Evolutionary conservation across 345 rosid species (phyloP).

Genomic region (Pistacia vera): DNA sequence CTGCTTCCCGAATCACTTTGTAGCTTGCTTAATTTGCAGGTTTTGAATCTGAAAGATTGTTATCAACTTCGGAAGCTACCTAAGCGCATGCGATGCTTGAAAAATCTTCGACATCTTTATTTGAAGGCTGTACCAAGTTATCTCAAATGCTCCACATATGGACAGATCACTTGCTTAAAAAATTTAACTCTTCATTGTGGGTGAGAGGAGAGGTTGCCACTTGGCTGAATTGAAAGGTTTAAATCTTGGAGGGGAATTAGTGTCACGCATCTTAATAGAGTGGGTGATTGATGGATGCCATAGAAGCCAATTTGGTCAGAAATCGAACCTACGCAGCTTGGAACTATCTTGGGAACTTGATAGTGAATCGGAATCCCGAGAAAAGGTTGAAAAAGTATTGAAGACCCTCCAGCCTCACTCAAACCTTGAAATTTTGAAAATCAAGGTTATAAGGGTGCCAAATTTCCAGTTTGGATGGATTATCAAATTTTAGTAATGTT

Average conservation of each 20-base stretch:
- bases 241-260: slow-evolving; percentile 16
- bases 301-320: slow-evolving; percentile 18
- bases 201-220: neutral
- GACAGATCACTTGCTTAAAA: slow-evolving; percentile 10
- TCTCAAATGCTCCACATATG: no score
- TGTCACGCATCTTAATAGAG: slow-evolving; percentile 7
- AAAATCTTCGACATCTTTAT: no score
- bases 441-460: neutral
- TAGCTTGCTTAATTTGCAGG: slow-evolving; percentile 13
- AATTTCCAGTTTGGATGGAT: neutral
- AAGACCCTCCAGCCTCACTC: slow-evolving; percentile 17
- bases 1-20: slow-evolving; percentile 5
- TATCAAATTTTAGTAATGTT: neutral
- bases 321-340: slow-evolving; percentile 10
- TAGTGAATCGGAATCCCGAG: neutral
- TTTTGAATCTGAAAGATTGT: neutral
- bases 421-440: neutral
- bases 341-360: neutral
- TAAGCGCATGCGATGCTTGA: no score
- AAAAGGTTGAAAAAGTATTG: slow-evolving; percentile 6
- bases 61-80: neutral
- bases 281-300: slow-evolving; percentile 11
- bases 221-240: slow-evolving; percentile 9
- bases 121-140: no score
- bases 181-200: slow-evolving; percentile 22